These are phyloP conservation scores for Viola odorata DNA, from an alignment of 345 rosid genomes.

Conservation along the genomic window DNA sequence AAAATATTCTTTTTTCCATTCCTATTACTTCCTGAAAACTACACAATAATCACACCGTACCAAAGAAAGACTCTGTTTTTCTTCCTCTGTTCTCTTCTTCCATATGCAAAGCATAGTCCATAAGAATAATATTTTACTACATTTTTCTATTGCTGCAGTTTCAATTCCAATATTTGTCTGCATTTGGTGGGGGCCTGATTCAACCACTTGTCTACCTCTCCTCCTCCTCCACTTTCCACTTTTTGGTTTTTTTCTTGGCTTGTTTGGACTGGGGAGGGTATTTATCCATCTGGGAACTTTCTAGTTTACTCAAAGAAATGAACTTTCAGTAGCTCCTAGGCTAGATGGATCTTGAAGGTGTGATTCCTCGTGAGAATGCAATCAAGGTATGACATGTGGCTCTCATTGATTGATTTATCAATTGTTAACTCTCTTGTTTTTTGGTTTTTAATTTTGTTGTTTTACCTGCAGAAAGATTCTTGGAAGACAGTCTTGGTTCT, in stretches of 20 bases:
- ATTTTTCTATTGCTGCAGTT: conserved; percentile 16
- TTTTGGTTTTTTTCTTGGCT: conserved; percentile 5
- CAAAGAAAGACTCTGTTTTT: background rate
- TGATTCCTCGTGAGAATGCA: conserved; percentile 32
- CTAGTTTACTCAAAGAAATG: conserved; percentile 23
- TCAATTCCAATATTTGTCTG: conserved; percentile 16
- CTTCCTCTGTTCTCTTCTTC: background rate
- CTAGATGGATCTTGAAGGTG: conserved; percentile 61
- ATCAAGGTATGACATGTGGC: conserved; percentile 45
- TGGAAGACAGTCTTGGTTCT: background rate
- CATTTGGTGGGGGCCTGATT: conserved; percentile 25
- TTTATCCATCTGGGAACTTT: conserved; percentile 20
- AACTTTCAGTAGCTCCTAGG: conserved; percentile 23
- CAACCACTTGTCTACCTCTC: background rate
- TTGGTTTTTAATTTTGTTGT: background rate
- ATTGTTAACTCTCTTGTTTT: background rate
- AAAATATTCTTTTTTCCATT: too few relatives aligned
- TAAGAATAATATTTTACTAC: conserved; percentile 9
- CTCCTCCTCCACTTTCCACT: background rate
- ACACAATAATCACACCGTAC: too few relatives aligned
- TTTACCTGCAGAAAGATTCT: background rate
- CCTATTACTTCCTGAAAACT: too few relatives aligned
- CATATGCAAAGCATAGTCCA: conserved; percentile 9
- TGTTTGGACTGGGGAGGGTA: conserved; percentile 31
- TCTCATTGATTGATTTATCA: background rate